Evolutionary conservation across 176 grass and related monocot genomes (phyloP), one percentile per base, ranked within the genome.

Genomic region (Bromus sterilis): DNA sequence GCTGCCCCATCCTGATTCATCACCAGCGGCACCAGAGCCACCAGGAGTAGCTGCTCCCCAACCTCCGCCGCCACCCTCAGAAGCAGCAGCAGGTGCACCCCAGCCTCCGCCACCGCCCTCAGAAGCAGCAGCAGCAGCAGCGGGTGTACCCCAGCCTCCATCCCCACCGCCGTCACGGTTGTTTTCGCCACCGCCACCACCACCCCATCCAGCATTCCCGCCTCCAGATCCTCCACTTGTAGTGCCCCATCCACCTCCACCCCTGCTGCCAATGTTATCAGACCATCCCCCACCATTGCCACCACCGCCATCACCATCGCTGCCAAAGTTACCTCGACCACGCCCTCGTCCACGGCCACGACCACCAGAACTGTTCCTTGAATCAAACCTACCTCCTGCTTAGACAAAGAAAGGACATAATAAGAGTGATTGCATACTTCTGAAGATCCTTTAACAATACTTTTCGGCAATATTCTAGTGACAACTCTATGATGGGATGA

Each of bases 321-420:
- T 41, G 44, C 83, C 82, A 58, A 90, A 89, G 83, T 85, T 89
- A 81, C 86, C 80, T 31, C 83, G 82, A 5, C 94, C 90, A 31
- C 80, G 89, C 5, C 94, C 91, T 0, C 80, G 88, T 0, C 86
- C 87, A 2, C 71, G 80, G 1, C 79, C 89, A 13, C 92, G 84
- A 0, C 91, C 87, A 42, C 89, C 88, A 88, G 87, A 90, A 26
- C 70, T 69, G 34, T 87, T 92, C 82, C 93, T 91, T 40, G 96
- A 93, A 77, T 99, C 91, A 83, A 88, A 96, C 77, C 91, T 83
- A 31, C 91, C 93, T 79, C 93, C 93, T 94, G 80, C 46, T 92
- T 87, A 33, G 16, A n/a, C 53, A 34, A 53, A 59, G 58, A 84
- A 8, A 23, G 33, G 9, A 39, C 16, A 51, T 11, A 18, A 44